Evolutionary conservation across 2,329 filamentous ascomycete genomes (phyloP).

Genomic region (Alternaria sp.): DNA sequence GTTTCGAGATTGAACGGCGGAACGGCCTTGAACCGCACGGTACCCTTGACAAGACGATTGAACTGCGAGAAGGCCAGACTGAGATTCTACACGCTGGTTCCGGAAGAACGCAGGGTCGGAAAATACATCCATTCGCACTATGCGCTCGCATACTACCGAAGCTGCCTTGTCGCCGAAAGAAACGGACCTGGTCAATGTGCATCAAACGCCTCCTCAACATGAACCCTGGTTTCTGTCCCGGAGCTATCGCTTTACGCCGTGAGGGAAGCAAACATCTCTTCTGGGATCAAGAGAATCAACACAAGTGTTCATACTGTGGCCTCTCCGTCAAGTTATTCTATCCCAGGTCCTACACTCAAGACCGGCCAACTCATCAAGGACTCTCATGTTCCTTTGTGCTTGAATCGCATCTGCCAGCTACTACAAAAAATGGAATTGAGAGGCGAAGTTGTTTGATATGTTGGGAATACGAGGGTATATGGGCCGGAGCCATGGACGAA

Average conservation of each 20-base stretch:
- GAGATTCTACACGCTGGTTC: neutral
- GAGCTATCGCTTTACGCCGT: neutral
- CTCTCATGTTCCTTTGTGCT: neutral
- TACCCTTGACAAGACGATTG: neutral
- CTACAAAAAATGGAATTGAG: accelerated
- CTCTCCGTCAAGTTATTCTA: accelerated
- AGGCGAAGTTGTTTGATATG: neutral
- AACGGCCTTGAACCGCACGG: neutral
- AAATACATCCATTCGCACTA: neutral
- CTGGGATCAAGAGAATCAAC: accelerated
- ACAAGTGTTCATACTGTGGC: neutral
- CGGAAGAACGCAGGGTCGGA: neutral
- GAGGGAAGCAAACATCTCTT: accelerated
- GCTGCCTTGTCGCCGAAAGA: neutral
- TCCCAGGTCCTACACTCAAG: accelerated
- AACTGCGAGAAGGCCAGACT: neutral
- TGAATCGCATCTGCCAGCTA: neutral
- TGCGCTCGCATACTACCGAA: neutral
- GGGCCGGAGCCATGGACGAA: neutral
- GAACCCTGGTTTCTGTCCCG: neutral
- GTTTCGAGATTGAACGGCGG: neutral
- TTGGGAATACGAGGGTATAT: neutral
- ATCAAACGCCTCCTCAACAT: neutral
- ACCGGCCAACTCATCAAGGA: accelerated
- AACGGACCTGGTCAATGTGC: neutral